Base-by-base conservation (phyloP, 208 protist species). In the Porcisia deanei region DNA sequence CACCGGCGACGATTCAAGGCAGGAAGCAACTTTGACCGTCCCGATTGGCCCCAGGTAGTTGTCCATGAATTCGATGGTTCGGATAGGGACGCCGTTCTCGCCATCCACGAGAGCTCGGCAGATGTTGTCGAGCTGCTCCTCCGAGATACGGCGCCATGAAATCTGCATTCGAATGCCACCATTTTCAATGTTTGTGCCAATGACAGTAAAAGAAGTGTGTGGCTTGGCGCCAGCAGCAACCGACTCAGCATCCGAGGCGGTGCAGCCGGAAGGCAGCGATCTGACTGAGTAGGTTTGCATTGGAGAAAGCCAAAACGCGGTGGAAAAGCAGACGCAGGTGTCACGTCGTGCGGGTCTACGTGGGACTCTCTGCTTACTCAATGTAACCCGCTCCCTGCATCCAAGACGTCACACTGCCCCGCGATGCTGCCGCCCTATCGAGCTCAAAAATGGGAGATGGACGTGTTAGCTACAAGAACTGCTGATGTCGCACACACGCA, bases 1-100 rank as follows among this genome's bases (percentile, higher is more conserved):
- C 54, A 94, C 91, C 0, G 84, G 76, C 8, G 92, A 90, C 1
- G 82, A 87, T 70, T 96, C 88, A 18, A 95, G 69, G 52, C 80
- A 87, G 3, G 85, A 75, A n/a, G 86, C 80, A 45, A 98, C 86
- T 71, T 88, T 87, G 71, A 83, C 72, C 30, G 91, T 74, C 41
- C 81, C 73, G 25, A 61, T 58, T 2, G 92, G 88, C 45, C 92
- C 93, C 16, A 98, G 85, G 52, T 96, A 86, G 81, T 98, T 98
- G 76, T 98, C 91, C 25, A 90, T 85, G 18, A 98, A 77, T 75
- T 96, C 85, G 2, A 98, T 76, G 20, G 80, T 84, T 9, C 77
- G 80, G 30, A 97, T 77, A 3, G 88, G 89, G 5, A 82, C 74
- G 14, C 89, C 87, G 52, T 70, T 72, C 45, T 94, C 89, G 54